A percentile compares a stretch with the other conserved stretches of the same genome.
phyloP scores from a whole-genome alignment of 352 stramenopile species.

The Blastocystis hominis region DNA sequence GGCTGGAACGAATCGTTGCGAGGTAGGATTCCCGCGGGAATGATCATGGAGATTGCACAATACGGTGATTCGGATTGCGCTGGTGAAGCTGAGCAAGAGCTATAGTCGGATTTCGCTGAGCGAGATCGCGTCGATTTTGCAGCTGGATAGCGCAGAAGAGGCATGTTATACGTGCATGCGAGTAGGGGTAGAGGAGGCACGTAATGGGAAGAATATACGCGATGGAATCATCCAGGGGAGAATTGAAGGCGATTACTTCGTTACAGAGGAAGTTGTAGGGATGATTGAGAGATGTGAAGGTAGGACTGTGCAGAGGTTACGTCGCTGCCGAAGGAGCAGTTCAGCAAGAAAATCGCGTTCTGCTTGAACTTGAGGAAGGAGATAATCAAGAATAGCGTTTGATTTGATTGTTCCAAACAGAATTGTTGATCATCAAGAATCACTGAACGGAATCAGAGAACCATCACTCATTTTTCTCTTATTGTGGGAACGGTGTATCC shows the following conservation, averaged over 20 bases:
- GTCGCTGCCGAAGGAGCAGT: background rate
- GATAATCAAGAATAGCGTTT: conserved; percentile 51
- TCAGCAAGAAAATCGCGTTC: conserved; percentile 19
- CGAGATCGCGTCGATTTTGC: conserved; percentile 10
- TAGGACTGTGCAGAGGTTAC: background rate
- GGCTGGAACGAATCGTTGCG: conserved; percentile 6
- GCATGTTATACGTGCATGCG: conserved; percentile 44
- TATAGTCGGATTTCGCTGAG: conserved; percentile 50
- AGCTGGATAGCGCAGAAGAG: conserved; percentile 24
- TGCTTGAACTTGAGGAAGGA: conserved; percentile 52
- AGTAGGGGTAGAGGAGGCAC: background rate
- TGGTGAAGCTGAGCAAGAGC: conserved; percentile 47
- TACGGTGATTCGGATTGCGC: conserved; percentile 46
- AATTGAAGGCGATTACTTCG: conserved; percentile 43
- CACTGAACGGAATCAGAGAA: background rate
- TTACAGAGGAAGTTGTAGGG: background rate
- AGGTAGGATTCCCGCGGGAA: background rate
- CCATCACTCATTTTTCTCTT: conserved; percentile 14
- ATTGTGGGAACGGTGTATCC: background rate
- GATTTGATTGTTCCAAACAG: conserved; percentile 31
- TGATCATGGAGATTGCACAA: conserved; percentile 32
- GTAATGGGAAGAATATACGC: conserved; percentile 25
- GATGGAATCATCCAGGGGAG: conserved; percentile 14
- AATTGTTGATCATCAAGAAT: background rate
- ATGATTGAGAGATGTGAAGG: background rate